Evolutionary conservation across 345 rosid species (phyloP).

Genomic region (Cardamine occulta): DNA sequence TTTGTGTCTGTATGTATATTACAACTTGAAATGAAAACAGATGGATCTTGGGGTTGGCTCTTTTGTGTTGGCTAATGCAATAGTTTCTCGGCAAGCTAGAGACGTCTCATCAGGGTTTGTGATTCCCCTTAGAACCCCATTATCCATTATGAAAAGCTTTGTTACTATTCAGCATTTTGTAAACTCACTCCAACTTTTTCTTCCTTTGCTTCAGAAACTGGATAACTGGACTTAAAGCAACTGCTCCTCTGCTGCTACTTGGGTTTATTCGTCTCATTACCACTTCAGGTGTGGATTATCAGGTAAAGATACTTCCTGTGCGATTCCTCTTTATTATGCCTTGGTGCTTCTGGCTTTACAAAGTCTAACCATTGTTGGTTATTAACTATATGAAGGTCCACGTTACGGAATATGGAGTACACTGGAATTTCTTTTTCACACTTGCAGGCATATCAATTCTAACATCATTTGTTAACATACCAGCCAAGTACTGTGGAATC

Average conservation of each 20-base stretch:
- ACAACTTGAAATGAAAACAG: slow-evolving; percentile 49
- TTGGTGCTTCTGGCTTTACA: slow-evolving; percentile 9
- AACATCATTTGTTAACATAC: slow-evolving; percentile 63
- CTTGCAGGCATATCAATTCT: slow-evolving; percentile 80
- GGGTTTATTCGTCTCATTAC: slow-evolving; percentile 78
- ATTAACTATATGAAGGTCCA: slow-evolving; percentile 59
- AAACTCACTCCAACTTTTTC: background rate
- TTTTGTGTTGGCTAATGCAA: slow-evolving; percentile 75
- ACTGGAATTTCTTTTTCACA: slow-evolving; percentile 97
- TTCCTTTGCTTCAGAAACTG: slow-evolving; percentile 54
- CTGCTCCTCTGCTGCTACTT: slow-evolving; percentile 65
- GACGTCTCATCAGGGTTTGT: slow-evolving; percentile 61
- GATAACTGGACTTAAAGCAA: slow-evolving; percentile 59
- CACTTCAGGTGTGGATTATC: slow-evolving; percentile 82
- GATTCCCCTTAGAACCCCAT: slow-evolving; percentile 1
- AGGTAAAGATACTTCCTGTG: slow-evolving; percentile 50
- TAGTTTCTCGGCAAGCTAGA: slow-evolving; percentile 87
- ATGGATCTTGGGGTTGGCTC: slow-evolving; percentile 99
- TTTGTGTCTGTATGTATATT: background rate
- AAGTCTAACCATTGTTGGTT: slow-evolving; percentile 15
- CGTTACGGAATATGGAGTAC: slow-evolving; percentile 83
- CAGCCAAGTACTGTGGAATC: slow-evolving; percentile 72
- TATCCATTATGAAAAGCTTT: background rate
- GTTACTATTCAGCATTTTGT: slow-evolving; percentile 7
- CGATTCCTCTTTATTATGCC: background rate